Evolutionary conservation across 108 stramenopile genomes (phyloP), one percentile per base, ranked within the genome.

Genomic region (Mediolabrus comicus): DNA sequence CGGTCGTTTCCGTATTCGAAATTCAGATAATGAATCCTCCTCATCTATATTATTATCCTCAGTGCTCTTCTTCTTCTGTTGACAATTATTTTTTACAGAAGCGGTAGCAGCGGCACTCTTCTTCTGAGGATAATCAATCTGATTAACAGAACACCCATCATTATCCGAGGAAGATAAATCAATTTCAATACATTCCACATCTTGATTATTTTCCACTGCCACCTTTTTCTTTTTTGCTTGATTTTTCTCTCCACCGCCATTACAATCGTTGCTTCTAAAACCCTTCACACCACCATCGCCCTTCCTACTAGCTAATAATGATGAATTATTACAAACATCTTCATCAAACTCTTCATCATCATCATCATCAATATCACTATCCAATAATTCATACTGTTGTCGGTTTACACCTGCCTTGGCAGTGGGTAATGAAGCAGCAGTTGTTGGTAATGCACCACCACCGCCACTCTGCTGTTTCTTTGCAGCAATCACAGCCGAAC

Each of bases 121-220:
- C 28, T 67, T 67, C 10, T 5, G 26, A 26, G 33, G 26, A 31
- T 34, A n/a, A n/a, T n/a, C n/a, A n/a, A n/a, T n/a, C n/a, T n/a
- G n/a, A n/a, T n/a, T n/a, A n/a, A n/a, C n/a, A n/a, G n/a, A n/a
- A n/a, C n/a, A 34, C 52, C 1, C 30, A 24, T 38, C 35, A 46
- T 43, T 41, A 30, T 43, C 46, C 6, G 58, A 69, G 22, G 54
- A 69, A 32, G 63, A 65, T 17, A 59, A 41, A 51, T 69, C 68
- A 57, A 69, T 69, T 25, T 69, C 68, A 52, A 69, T 69, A 58
- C 71, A 67, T 30, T 72, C 64, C 0, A 58, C 34, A 7, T 55
- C 38, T 34, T 68, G n/a, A n/a, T n/a, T n/a, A n/a, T n/a, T n/a
- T 19, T 19, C 43, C 43, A 24, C 35, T 53, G 43, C 2, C 24